Evolutionary conservation across 768 basidiomycete genomes (phyloP).

Genomic region (Podaxis carcinomalis): DNA sequence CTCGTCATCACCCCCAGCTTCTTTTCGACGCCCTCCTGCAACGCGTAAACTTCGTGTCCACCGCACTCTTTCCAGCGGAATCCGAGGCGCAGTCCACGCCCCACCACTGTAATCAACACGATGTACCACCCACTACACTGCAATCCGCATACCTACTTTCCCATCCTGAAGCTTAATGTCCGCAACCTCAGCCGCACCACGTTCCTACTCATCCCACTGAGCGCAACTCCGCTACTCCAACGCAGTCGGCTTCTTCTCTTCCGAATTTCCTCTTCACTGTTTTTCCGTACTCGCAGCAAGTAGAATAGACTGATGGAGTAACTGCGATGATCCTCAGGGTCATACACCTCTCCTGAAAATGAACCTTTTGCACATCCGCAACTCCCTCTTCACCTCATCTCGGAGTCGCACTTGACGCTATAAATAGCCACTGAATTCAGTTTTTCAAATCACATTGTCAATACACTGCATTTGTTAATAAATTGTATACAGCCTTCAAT

Average conservation of each 20-base stretch:
- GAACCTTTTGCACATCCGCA: not conserved
- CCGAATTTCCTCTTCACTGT: not conserved
- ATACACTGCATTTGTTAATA: not conserved
- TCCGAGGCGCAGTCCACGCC: not conserved
- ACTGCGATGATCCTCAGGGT: conserved; percentile 2
- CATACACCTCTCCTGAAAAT: too few relatives aligned
- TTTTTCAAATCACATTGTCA: not conserved
- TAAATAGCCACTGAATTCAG: not conserved
- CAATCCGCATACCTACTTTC: not conserved
- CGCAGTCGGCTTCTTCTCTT: not conserved
- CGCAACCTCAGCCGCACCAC: not conserved
- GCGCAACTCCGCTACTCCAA: not conserved
- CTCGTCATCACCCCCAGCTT: not conserved
- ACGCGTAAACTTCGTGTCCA: not conserved
- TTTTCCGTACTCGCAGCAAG: not conserved
- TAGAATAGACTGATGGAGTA: not conserved
- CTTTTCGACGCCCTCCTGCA: not conserved
- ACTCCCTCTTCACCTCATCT: conserved; percentile 6
- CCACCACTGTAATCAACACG: not conserved
- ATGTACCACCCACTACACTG: not conserved
- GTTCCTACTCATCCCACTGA: not conserved
- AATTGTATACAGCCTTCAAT: not conserved
- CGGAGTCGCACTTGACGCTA: conserved; percentile 1
- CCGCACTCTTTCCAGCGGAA: not conserved
- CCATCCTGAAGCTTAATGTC: not conserved